Base-by-base conservation (phyloP, 352 stramenopile genomes). In the Globisporangium megalacanthum region DNA sequence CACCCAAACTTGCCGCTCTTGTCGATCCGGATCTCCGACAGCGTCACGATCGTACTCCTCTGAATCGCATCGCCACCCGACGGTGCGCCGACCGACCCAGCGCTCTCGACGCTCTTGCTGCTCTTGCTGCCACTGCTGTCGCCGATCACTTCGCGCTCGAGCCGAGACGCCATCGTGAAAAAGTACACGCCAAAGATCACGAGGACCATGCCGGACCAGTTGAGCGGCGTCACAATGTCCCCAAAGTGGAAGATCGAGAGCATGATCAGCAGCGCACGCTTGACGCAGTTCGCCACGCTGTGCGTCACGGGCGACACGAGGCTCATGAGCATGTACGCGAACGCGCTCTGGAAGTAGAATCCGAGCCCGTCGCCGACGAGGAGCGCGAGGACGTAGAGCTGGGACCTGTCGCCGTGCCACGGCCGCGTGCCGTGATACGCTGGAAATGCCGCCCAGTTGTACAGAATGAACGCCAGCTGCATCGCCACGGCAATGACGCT, bases 291-390 rank as follows among this genome's bases (percentile, higher is more conserved):
- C 19, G 83, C 85, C 39, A 97, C 89, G 54, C 84, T 95, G 68
- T 96, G 86, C 54, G 84, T 94, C 55, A 97, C 88, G 29, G 89
- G 88, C 35, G 83, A 94, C 64, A 97, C 85, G 58, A 92, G 74
- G 62, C 83, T 94, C 87, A 97, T 96, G 49, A 94, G 86, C 75
- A 82, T 77, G 68, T 96, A 97, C 39, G 89, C 89, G 49, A 94
- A 87, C 14, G 86, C 84, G 48, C 85, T 95, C 70, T 97, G 89
- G 31, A 96, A 70, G 74, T 95, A 95, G 67, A 96, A 97, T 20
- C 81, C 86, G 44, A 94, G 71, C 11, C 87, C 87, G 60, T 88
- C 86, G 31, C 82, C 25, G 10, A 79, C 47, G 13, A 95, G 68
- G 25, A 92, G 52, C 55, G 79, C 22, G 50, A 85, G 65, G 25